Conservation (phyloP, 139 green algal genomes). For the Chlorella sp. region DNA sequence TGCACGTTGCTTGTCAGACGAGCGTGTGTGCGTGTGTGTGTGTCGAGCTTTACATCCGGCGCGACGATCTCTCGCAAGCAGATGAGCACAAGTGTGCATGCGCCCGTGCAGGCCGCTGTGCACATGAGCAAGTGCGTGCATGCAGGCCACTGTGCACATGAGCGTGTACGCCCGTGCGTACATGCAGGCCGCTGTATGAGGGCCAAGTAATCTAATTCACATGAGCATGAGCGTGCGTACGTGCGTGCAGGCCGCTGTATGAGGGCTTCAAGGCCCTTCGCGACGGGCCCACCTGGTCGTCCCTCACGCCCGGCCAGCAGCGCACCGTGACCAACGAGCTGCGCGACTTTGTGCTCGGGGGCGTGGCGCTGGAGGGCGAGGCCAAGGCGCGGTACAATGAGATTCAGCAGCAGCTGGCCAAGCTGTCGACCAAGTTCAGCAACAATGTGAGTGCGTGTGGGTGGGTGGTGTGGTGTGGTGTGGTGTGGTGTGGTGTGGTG, state of each 20-base stretch:
- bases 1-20: too few species aligned
- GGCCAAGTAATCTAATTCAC: too few species aligned
- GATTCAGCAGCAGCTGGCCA: constrained; percentile 90
- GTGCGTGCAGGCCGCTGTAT: constrained; percentile 53
- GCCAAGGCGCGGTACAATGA: constrained; percentile 71
- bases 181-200: too few species aligned
- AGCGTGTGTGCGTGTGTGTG: too few species aligned
- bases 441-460: constrained; percentile 85
- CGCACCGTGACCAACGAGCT: constrained; percentile 70
- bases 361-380: constrained; percentile 74
- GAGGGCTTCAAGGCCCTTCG: constrained; percentile 32
- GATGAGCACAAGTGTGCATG: too few species aligned
- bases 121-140: too few species aligned
- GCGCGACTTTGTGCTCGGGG: constrained; percentile 84
- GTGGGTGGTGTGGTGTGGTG: too few species aligned
- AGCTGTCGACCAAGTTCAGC: constrained; percentile 84
- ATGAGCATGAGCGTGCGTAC: constrained; percentile 2
- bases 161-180: not conserved
- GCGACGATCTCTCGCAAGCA: too few species aligned
- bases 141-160: too few species aligned
- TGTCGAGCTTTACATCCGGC: too few species aligned
- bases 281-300: constrained; percentile 11
- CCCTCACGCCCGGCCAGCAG: constrained; percentile 65
- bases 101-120: too few species aligned
- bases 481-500: too few species aligned